Evolutionary conservation across 129 eudicot species (phyloP).

Genomic region (Deinandra increscens): DNA sequence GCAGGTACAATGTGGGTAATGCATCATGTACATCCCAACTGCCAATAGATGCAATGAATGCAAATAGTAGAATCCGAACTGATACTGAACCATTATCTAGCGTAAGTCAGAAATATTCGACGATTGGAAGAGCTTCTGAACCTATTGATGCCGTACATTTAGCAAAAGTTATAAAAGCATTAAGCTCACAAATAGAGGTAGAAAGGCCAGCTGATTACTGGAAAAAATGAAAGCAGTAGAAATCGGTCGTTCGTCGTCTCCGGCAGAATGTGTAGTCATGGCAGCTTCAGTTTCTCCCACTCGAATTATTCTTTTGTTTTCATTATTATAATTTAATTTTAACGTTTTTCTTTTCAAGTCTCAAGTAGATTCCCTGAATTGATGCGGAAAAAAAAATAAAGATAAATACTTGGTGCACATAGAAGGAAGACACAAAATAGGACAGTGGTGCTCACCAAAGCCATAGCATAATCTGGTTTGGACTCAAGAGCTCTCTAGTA

Average conservation of each 20-base stretch:
- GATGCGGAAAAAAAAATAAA: conserved; percentile 7
- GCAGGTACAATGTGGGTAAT: too few species aligned
- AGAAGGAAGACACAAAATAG: not conserved
- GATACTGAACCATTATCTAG: conserved; percentile 49
- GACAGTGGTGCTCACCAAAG: conserved; percentile 53
- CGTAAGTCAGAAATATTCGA: conserved; percentile 49
- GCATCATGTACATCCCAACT: too few species aligned
- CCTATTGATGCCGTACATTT: conserved; percentile 57
- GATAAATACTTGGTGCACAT: not conserved
- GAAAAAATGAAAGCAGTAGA: conserved; percentile 55
- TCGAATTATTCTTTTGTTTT: not conserved
- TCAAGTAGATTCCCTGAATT: conserved; percentile 62
- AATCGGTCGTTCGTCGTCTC: conserved; percentile 34
- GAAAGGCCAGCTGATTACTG: conserved; percentile 34
- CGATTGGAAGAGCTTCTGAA: conserved; percentile 71
- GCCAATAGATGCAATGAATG: too few species aligned
- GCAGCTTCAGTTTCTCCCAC: conserved; percentile 1
- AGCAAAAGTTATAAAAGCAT: conserved; percentile 1
- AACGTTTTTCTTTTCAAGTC: not conserved
- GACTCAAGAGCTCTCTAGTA: conserved; percentile 85
- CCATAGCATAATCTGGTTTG: conserved; percentile 90
- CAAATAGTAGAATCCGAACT: conserved; percentile 2
- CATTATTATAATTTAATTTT: not conserved
- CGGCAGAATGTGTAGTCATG: conserved; percentile 23
- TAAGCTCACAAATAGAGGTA: not conserved